Conservation (phyloP, 73 alveolate species). For the Symbiodinium pilosum region DNA sequence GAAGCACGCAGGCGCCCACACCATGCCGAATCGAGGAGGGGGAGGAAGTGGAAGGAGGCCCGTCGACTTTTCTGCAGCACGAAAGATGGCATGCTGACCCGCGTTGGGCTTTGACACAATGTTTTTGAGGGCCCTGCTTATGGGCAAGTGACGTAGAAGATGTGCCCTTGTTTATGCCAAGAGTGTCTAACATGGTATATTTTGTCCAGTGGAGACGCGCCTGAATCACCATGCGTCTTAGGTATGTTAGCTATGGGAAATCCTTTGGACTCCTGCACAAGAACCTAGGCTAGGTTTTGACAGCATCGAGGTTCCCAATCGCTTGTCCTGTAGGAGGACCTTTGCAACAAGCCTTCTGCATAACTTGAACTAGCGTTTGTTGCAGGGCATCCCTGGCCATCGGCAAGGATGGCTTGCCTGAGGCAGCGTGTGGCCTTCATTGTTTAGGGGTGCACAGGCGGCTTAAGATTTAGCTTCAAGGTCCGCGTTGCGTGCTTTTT, state of each 20-base stretch:
- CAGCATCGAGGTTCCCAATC: not conserved
- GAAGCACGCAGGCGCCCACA: not conserved
- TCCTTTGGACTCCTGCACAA: no score
- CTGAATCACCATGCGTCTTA: no score
- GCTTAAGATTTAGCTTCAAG: no score
- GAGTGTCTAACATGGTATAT: no score
- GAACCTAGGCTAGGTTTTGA: no score
- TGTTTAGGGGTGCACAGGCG: no score
- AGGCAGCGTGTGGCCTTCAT: no score
- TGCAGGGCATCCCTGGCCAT: constrained; percentile 87
- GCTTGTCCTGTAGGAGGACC: not conserved
- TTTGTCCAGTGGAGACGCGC: no score
- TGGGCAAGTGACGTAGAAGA: not conserved
- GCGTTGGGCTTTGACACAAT: not conserved
- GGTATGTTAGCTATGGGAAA: no score
- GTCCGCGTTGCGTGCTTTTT: no score
- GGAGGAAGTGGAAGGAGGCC: constrained; percentile 10
- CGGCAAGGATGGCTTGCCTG: constrained; percentile 73
- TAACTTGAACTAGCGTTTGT: not conserved
- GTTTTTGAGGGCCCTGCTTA: not conserved
- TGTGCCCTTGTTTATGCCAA: not conserved
- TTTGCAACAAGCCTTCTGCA: not conserved
- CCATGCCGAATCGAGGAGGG: not conserved
- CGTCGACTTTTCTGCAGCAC: not conserved
- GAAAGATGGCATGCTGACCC: not conserved